Percentiles rank a stretch among this genome's conserved stretches.
phyloP scores from a whole-genome alignment of 352 stramenopile genomes.

The Globisporangium takayamanum region DNA sequence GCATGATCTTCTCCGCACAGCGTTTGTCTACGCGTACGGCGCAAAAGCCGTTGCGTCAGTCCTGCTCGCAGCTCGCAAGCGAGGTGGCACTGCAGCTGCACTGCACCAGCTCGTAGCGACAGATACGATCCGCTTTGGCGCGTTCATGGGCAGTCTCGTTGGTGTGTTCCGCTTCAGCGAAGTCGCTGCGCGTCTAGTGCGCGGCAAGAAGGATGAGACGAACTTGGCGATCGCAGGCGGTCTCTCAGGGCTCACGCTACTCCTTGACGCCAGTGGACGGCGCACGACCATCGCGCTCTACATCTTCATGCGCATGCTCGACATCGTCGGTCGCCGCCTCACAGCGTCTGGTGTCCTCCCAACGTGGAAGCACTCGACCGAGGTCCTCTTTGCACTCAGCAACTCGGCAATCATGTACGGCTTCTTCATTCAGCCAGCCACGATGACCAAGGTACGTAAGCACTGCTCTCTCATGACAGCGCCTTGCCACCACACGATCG shows the following conservation, averaged over 20 bases:
- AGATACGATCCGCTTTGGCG: conserved; percentile 77
- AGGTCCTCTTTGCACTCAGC: conserved; percentile 65
- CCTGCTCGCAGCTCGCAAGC: conserved; percentile 70
- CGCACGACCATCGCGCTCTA: conserved; percentile 76
- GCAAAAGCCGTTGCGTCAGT: conserved; percentile 79
- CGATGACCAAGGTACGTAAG: conserved; percentile 57
- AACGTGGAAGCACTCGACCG: conserved; percentile 56
- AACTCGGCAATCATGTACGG: conserved; percentile 81
- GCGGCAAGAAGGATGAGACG: conserved; percentile 38
- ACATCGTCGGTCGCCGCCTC: conserved; percentile 71
- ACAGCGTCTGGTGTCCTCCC: conserved; percentile 43
- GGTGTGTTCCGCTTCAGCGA: conserved; percentile 64
- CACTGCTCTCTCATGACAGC: not conserved
- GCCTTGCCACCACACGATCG: not conserved
- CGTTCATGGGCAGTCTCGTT: conserved; percentile 72
- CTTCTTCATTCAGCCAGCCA: conserved; percentile 58
- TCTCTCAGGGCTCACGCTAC: conserved; percentile 55
- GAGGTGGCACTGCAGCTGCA: conserved; percentile 60
- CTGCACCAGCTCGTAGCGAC: conserved; percentile 63
- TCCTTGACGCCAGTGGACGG: conserved; percentile 58
- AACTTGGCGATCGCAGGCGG: conserved; percentile 66
- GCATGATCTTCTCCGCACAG: conserved; percentile 5
- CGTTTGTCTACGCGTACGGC: conserved; percentile 71
- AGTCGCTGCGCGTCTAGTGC: conserved; percentile 34
- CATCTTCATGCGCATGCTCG: conserved; percentile 82